Evolutionary conservation across 441 rosid genomes (phyloP), one percentile per base, ranked within the genome.

Genomic region (Gossypium gossypioides): DNA sequence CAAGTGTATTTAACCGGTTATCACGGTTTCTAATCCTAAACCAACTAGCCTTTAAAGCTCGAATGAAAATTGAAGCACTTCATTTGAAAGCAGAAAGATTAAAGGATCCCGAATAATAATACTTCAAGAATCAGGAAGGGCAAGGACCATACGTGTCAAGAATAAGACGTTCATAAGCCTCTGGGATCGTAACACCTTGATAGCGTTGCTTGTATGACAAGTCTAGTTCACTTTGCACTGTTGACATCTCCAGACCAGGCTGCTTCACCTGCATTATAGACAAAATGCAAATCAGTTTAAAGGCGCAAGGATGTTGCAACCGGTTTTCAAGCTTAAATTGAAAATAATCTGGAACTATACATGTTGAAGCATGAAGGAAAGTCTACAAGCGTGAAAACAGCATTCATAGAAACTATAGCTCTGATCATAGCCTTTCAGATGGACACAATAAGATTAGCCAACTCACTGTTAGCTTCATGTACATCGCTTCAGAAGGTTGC

Each of bases 131-230:
- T 25, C 70, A 9, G 56, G 46, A 27, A 59, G 57, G 61, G 70
- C 13, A 63, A 29, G 81, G 74, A 44, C 50, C 80, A 13, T 91
- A 92, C 96, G 97, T 96, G 83, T 96, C 98, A 71, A 96, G 99
- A 81, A 96, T 88, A n/a, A 96, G 84, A 57, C 97, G 99, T 74
- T 91, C 97, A 73, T 96, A 96, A 72, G 98, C 99, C 83, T 96
- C 97, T 0, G 97, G 99, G 71, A 96, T 92, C 3, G 83, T 57
- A 58, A 91, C 87, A 54, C 75, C 84, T 72, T 92, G 96, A 79
- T 96, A 96, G 4, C 98, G 98, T 71, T 92, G 97, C 76, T 86
- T 72, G 22, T 95, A 95, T 56, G 99, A 95, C 80, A 95, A 83
- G 83, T 95, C 99, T 60, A 95, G 88, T 81, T 95, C 98, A 79